phyloP scores from a whole-genome alignment of 345 rosid species.

The Murraya paniculata region DNA sequence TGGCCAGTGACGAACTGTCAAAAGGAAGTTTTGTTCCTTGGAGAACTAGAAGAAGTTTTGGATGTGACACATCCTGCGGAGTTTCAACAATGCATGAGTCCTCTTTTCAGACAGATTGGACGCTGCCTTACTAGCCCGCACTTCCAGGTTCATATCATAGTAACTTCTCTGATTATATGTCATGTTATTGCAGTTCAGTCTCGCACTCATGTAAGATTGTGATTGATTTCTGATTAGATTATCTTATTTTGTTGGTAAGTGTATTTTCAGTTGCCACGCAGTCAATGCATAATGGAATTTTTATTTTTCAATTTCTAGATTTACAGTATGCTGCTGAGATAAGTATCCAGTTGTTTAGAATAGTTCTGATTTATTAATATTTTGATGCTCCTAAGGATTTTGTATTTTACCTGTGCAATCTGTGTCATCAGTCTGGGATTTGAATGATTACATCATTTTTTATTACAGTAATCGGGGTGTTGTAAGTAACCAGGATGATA shows the following conservation, averaged over 20 bases:
- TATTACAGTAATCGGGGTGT: neutral
- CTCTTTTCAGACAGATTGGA: constrained; percentile 45
- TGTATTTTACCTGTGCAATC: neutral
- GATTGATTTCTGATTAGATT: neutral
- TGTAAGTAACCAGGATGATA: neutral
- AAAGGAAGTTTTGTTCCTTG: constrained; percentile 47
- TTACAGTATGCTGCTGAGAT: neutral
- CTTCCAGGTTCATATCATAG: constrained; percentile 35
- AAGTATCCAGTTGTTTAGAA: neutral
- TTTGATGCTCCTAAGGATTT: neutral
- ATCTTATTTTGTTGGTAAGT: neutral
- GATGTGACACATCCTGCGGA: constrained; percentile 33
- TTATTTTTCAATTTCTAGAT: neutral
- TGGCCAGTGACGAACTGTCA: constrained; percentile 51
- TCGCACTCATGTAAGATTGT: neutral
- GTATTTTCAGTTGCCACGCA: neutral
- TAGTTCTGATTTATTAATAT: neutral
- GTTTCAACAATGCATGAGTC: constrained; percentile 41
- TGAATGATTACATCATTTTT: neutral
- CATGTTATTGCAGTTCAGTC: neutral
- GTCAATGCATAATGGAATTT: neutral
- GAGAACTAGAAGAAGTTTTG: constrained; percentile 47
- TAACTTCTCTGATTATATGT: neutral
- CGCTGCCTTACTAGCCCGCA: constrained; percentile 46
- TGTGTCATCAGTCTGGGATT: neutral